Base-by-base conservation (phyloP, 208 protist species). In the Leishmania guyanensis region DNA sequence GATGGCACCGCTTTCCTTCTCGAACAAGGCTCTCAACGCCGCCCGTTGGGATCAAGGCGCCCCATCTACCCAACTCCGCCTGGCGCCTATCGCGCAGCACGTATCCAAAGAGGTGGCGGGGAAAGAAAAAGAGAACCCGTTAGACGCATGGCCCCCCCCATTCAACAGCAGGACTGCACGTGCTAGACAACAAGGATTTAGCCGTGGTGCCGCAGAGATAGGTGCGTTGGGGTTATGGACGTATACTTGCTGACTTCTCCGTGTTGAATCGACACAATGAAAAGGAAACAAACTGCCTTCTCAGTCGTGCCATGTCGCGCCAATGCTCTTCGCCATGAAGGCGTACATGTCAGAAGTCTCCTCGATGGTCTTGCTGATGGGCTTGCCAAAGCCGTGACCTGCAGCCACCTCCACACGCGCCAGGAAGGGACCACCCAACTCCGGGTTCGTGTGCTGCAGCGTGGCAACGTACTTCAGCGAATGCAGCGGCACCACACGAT, bases 401-500 rank as follows among this genome's bases (percentile, higher is more conserved):
- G 94, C 94, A 2, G 93, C 71, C 22, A 94, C 86, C 85, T 98
- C 94, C 69, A 99, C 88, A 46, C 94, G 89, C 5, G 91, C 94
- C 39, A 98, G 84, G 62, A 99, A 95, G 16, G 94, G 94, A 0
- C 91, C 91, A 16, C 92, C 89, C 20, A 89, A 53, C 68, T 86
- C 82, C 8, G 92, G 88, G 84, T 96, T 94, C 33, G 80, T 75
- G 90, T 99, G 93, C 90, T 99, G 98, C 33, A 99, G 83, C 72
- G 95, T 92, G 5, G 98, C 94, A 0, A 97, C 78, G 78, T 97
- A 99, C 89, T 99, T 99, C 74, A 98, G 96, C 3, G 97, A 98
- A 85, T 99, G 98, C 66, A 98, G 82, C n/a, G 98, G 98, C 73
- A 98, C 91, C 36, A 99, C 98, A 48, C 98, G 89, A 84, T 99